These are phyloP conservation scores for Wickerhamomyces bovis DNA, from an alignment of 805 yeast species.

Conservation along the genomic window DNA sequence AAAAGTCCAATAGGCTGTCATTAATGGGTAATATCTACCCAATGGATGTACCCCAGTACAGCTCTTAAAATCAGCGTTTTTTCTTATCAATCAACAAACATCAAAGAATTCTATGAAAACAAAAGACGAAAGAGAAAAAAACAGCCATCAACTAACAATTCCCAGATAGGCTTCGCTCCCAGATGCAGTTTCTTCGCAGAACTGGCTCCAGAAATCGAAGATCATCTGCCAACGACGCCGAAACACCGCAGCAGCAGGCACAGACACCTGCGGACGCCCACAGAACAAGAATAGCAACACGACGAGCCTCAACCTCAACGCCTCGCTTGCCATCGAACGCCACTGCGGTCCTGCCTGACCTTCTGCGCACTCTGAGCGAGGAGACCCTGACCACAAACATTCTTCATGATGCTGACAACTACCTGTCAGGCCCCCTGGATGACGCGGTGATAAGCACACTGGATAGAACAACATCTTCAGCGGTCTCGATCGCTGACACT, in stretches of 20 bases:
- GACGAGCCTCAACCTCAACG: not conserved
- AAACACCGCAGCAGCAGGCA: not conserved
- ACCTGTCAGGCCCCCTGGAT: not conserved
- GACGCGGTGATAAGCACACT: not conserved
- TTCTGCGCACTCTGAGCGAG: not conserved
- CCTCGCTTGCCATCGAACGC: not conserved
- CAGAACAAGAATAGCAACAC: not conserved
- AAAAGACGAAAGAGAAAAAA: too few relatives aligned
- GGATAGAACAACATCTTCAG: not conserved
- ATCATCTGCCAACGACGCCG: not conserved
- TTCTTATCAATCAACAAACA: too few relatives aligned
- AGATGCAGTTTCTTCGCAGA: not conserved
- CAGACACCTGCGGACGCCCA: not conserved
- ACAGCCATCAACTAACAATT: too few relatives aligned
- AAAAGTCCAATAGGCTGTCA: too few relatives aligned
- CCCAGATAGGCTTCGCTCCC: not conserved
- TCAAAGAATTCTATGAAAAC: too few relatives aligned
- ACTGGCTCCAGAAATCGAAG: not conserved
- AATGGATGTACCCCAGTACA: too few relatives aligned
- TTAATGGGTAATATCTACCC: too few relatives aligned
- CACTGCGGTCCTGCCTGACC: not conserved
- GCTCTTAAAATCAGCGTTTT: too few relatives aligned
- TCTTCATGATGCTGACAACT: not conserved
- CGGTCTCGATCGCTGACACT: conserved; percentile 7
- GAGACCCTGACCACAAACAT: not conserved